Conservation (phyloP, 2,329 filamentous ascomycete species). For the Exophiala sideris region DNA sequence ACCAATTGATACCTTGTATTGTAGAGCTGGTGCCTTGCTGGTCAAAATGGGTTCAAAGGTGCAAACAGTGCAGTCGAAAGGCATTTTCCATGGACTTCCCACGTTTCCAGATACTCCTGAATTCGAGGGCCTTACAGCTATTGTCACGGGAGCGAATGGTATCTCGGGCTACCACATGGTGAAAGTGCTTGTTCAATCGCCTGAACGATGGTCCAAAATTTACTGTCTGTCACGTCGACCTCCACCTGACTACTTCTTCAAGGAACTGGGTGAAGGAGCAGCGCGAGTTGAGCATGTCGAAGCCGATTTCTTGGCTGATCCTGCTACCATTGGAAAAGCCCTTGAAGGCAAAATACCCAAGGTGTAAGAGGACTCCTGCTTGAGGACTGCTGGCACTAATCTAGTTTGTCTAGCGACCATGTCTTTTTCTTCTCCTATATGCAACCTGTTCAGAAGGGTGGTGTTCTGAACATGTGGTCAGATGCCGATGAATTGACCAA, state of each 20-base stretch:
- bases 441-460: conserved; percentile 45
- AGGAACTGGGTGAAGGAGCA: conserved; percentile 33
- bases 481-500: conserved; percentile 48
- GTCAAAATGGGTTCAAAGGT: background rate
- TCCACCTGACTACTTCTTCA: conserved; percentile 30
- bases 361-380: conserved; percentile 9
- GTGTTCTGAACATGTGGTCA: conserved; percentile 42
- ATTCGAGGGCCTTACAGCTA: conserved; percentile 45
- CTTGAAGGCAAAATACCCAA: conserved; percentile 27
- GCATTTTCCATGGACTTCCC: conserved; percentile 51
- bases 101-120: conserved; percentile 37
- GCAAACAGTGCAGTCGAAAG: conserved; percentile 26
- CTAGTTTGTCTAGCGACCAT: conserved; percentile 34
- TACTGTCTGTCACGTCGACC: conserved; percentile 48
- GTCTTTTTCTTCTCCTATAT: conserved; percentile 55
- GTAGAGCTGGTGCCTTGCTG: background rate
- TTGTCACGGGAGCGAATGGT: conserved; percentile 53
- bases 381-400: background rate
- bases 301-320: conserved; percentile 33
- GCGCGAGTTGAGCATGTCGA: conserved; percentile 41
- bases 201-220: conserved; percentile 49
- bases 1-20: too few relatives aligned
- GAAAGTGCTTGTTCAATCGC: conserved; percentile 42
- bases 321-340: conserved; percentile 28
- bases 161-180: conserved; percentile 52